These are phyloP conservation scores for Ophiostoma perfectum DNA, from an alignment of 2,329 filamentous ascomycete genomes.

Conservation along the genomic window DNA sequence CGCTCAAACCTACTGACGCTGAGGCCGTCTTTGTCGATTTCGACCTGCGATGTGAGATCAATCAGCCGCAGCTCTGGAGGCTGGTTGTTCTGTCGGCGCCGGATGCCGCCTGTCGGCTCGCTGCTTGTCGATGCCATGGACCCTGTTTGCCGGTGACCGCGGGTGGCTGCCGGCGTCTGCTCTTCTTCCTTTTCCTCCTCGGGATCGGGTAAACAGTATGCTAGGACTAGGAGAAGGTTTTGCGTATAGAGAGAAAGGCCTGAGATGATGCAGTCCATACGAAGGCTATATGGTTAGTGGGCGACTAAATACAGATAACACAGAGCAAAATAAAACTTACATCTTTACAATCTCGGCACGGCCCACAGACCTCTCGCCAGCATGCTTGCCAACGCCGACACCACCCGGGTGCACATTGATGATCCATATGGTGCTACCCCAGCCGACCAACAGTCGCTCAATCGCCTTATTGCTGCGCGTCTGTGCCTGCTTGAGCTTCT, in stretches of 20 bases:
- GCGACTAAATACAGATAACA: too few species aligned
- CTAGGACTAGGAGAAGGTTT: slow-evolving; percentile 82
- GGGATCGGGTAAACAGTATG: slow-evolving; percentile 74
- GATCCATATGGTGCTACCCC: slow-evolving; percentile 95
- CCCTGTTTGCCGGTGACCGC: slow-evolving; percentile 39
- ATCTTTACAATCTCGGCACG: slow-evolving; percentile 88
- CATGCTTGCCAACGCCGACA: slow-evolving; percentile 59
- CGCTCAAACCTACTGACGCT: slow-evolving; percentile 81
- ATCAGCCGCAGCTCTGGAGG: slow-evolving; percentile 88
- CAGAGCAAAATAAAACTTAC: slow-evolving; percentile 41
- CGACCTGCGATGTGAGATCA: slow-evolving; percentile 78
- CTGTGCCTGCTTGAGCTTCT: slow-evolving; percentile 46
- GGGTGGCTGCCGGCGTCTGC: slow-evolving; percentile 25
- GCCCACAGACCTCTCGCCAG: slow-evolving; percentile 66
- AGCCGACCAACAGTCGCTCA: slow-evolving; percentile 85
- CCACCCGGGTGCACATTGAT: slow-evolving; percentile 80
- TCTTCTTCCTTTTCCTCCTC: slow-evolving; percentile 42
- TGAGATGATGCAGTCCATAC: slow-evolving; percentile 96
- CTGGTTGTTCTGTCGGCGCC: slow-evolving; percentile 69
- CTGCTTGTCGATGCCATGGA: slow-evolving; percentile 49
- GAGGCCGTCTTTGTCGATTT: slow-evolving; percentile 80
- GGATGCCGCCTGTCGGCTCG: slow-evolving; percentile 60
- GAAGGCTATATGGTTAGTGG: slow-evolving; percentile 52
- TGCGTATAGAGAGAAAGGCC: slow-evolving; percentile 95
- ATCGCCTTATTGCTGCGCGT: slow-evolving; percentile 45